These are phyloP conservation scores for Candida quercuum DNA, from an alignment of 805 yeast genomes.

Conservation along the genomic window DNA sequence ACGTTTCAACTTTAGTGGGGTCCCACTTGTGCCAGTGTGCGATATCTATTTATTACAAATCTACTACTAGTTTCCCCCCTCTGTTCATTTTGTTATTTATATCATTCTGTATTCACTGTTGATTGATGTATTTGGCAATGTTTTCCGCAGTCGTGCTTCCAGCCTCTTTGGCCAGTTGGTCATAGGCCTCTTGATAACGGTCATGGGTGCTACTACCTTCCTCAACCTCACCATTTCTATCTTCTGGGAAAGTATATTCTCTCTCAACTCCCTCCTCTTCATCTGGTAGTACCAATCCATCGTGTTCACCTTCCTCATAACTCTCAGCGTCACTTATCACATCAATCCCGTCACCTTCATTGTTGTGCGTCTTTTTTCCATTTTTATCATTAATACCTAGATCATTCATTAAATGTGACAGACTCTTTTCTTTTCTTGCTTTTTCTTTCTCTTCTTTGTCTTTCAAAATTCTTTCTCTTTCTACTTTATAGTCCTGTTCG, in stretches of 20 bases:
- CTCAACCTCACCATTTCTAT: constrained; percentile 55
- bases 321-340: constrained; percentile 50
- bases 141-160: constrained; percentile 66
- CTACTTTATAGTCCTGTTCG: constrained; percentile 74
- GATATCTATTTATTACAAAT: no score
- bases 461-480: constrained; percentile 75
- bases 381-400: constrained; percentile 54
- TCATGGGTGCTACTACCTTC: constrained; percentile 49
- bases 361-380: constrained; percentile 34
- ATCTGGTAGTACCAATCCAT: constrained; percentile 36
- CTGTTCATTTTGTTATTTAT: no score
- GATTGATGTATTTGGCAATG: constrained; percentile 61
- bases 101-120: constrained; percentile 13
- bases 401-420: constrained; percentile 78
- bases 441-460: constrained; percentile 75
- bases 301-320: constrained; percentile 37
- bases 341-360: constrained; percentile 38
- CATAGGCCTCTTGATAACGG: constrained; percentile 71
- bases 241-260: constrained; percentile 69
- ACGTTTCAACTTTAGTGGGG: no score
- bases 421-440: constrained; percentile 61
- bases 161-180: constrained; percentile 52
- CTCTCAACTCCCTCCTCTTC: constrained; percentile 51
- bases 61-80: no score
- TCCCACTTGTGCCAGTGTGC: no score